A percentile compares a stretch with the other conserved stretches of the same genome.
phyloP scores from a whole-genome alignment of 129 eudicot species.

The Artemisia argyi region DNA sequence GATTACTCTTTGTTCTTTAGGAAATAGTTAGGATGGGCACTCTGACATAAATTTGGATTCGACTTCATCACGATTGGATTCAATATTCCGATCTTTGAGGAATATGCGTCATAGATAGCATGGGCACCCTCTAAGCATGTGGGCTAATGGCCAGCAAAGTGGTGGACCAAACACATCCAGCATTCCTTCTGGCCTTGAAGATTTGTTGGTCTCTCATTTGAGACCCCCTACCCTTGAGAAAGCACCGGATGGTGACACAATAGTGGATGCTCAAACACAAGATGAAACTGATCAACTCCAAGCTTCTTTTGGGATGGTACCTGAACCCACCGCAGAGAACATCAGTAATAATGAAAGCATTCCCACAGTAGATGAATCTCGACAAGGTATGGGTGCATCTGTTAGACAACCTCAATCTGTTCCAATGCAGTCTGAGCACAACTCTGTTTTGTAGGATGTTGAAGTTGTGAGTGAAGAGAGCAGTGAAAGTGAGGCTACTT shows the following conservation, averaged over 20 bases:
- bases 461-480: not conserved
- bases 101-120: constrained; percentile 91
- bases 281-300: no score
- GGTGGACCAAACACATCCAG: constrained; percentile 75
- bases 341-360: constrained; percentile 14
- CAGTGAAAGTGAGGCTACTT: not conserved
- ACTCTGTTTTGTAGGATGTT: not conserved
- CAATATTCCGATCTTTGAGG: constrained; percentile 78
- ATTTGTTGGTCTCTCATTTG: constrained; percentile 72
- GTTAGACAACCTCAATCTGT: not conserved
- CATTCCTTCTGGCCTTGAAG: constrained; percentile 86
- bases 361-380: no score
- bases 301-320: not conserved
- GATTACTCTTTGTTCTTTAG: constrained; percentile 32
- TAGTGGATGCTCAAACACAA: no score
- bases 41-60: constrained; percentile 60
- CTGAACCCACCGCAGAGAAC: constrained; percentile 46
- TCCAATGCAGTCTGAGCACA: not conserved
- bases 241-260: no score
- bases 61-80: constrained; percentile 69
- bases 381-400: not conserved
- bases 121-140: constrained; percentile 76
- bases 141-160: constrained; percentile 74
- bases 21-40: constrained; percentile 53
- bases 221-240: constrained; percentile 60